Conservation (phyloP, 2,329 filamentous ascomycete genomes). For the Plectosphaerella plurivora region DNA sequence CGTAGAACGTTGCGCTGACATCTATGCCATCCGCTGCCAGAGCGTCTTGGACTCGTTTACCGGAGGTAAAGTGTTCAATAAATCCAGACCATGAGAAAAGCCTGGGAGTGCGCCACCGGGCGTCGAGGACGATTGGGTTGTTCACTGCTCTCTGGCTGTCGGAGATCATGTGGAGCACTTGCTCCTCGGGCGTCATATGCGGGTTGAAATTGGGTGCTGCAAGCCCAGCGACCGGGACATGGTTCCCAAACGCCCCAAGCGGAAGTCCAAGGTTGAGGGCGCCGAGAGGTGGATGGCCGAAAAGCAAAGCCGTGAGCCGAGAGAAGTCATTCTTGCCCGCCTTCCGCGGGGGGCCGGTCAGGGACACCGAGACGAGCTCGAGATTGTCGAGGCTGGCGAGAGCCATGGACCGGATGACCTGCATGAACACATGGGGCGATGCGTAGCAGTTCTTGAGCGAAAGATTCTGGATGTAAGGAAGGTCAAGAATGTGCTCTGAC, state of each 20-base stretch:
- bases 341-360: slow-evolving; percentile 41
- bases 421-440: slow-evolving; percentile 51
- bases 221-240: no score
- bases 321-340: no score
- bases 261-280: no score
- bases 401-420: slow-evolving; percentile 45
- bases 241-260: no score
- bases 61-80: slow-evolving; percentile 36
- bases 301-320: no score
- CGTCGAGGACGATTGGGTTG: no score
- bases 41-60: slow-evolving; percentile 22
- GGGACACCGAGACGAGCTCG: slow-evolving; percentile 59
- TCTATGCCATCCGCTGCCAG: slow-evolving; percentile 1
- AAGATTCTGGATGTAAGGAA: slow-evolving; percentile 54
- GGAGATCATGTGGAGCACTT: neutral
- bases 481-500: slow-evolving; percentile 35
- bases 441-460: slow-evolving; percentile 68
- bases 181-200: slow-evolving; percentile 14
- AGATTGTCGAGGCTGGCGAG: slow-evolving; percentile 44
- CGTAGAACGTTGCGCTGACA: neutral
- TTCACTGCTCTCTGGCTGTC: no score
- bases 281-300: no score
- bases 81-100: slow-evolving; percentile 35
- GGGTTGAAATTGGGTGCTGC: slow-evolving; percentile 16
- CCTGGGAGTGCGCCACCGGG: slow-evolving; percentile 14